phyloP scores from a whole-genome alignment of 495 filamentous ascomycete genomes.

The Lindgomyces ingoldianus region DNA sequence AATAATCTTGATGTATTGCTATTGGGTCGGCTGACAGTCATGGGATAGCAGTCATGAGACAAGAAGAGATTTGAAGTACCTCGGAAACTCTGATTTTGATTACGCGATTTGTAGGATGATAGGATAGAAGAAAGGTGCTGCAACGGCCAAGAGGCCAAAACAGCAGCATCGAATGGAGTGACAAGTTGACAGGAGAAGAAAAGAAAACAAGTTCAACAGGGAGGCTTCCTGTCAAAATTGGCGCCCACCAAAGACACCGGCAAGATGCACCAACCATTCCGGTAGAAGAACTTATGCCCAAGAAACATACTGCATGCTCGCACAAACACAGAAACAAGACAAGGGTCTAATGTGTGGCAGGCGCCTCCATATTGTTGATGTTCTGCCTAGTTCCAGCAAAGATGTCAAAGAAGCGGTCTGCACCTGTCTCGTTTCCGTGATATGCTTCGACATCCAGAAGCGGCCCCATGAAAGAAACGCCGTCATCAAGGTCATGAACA shows the following conservation, averaged over 20 bases:
- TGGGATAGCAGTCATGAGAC: slow-evolving; percentile 8
- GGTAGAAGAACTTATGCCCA: slow-evolving; percentile 5
- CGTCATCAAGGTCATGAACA: slow-evolving; percentile 30
- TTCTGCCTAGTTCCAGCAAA: too few species aligned
- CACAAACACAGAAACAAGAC: too few species aligned
- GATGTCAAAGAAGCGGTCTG: too few species aligned
- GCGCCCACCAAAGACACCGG: slow-evolving; percentile 17
- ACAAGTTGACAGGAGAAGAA: background rate
- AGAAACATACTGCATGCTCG: slow-evolving; percentile 3
- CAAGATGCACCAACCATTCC: slow-evolving; percentile 27
- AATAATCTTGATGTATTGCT: background rate
- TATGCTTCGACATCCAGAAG: background rate
- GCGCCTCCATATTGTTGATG: too few species aligned
- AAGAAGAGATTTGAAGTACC: background rate
- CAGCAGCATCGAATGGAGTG: slow-evolving; percentile 1
- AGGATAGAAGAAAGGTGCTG: background rate
- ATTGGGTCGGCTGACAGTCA: background rate
- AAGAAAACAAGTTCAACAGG: background rate
- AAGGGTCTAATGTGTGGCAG: too few species aligned
- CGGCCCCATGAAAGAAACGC: slow-evolving; percentile 20
- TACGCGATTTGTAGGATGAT: slow-evolving; percentile 7
- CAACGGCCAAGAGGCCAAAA: background rate
- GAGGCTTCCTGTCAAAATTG: background rate
- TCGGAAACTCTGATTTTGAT: slow-evolving; percentile 6
- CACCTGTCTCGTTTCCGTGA: too few species aligned